A percentile compares a stretch with the other conserved stretches of the same genome.
Evolutionary conservation across 2,329 filamentous ascomycete species (phyloP).

Genomic region (Fusarium tricinctum): DNA sequence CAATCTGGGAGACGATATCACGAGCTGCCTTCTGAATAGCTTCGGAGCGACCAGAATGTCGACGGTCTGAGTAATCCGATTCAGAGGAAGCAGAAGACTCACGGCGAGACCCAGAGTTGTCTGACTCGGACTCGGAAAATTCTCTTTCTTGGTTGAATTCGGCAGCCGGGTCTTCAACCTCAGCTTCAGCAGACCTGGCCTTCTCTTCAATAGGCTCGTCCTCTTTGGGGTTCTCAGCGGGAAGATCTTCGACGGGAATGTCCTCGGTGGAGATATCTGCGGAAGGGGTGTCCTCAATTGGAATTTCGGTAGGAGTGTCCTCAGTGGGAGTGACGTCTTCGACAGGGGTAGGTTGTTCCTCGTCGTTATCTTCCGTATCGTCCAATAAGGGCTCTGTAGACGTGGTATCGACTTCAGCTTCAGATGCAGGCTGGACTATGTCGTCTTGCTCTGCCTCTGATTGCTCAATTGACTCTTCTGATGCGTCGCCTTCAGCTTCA

Average conservation of each 20-base stretch:
- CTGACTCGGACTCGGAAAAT: conserved; percentile 39
- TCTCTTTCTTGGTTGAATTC: conserved; percentile 25
- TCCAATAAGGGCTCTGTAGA: conserved; percentile 16
- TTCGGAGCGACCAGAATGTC: conserved; percentile 63
- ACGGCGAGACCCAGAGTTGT: conserved; percentile 38
- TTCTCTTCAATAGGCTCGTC: conserved; percentile 23
- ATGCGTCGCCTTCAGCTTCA: conserved; percentile 10
- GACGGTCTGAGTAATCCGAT: conserved; percentile 50
- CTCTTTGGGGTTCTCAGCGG: conserved; percentile 20
- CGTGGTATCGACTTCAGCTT: conserved; percentile 19
- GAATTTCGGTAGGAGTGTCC: conserved; percentile 21
- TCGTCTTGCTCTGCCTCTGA: conserved; percentile 16
- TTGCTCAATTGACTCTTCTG: conserved; percentile 16
- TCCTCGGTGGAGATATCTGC: conserved; percentile 23
- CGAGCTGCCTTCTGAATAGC: conserved; percentile 68
- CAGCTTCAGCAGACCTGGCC: conserved; percentile 17
- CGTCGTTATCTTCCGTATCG: conserved; percentile 25
- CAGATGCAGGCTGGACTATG: conserved; percentile 3
- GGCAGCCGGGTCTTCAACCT: conserved; percentile 21
- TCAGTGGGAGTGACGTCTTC: conserved; percentile 28
- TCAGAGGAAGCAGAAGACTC: conserved; percentile 45
- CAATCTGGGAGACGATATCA: conserved; percentile 64
- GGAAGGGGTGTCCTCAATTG: conserved; percentile 20
- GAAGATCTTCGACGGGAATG: conserved; percentile 20
- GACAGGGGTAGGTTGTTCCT: conserved; percentile 20